Evolutionary conservation across 73 alveolate species (phyloP).

Genomic region (Tetrahymena thermophila): DNA sequence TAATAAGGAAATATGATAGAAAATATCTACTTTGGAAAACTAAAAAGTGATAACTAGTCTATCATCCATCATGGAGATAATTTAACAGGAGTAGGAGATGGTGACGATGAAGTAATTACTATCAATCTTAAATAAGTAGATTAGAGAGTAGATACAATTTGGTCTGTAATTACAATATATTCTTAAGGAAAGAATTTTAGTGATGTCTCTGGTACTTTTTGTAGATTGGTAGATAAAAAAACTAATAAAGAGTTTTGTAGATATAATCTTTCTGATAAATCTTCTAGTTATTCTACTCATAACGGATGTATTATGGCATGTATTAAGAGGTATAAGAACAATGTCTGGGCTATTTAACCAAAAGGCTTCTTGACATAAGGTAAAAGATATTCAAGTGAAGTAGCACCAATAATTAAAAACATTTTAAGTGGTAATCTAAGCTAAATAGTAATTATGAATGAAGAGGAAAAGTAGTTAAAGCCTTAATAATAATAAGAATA

Average conservation of each 20-base stretch:
- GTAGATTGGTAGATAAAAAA: not conserved
- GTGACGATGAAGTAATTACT: not conserved
- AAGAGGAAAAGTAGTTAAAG: not conserved
- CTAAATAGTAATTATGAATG: not conserved
- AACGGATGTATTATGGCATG: not conserved
- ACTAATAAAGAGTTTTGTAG: not conserved
- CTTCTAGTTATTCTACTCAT: not conserved
- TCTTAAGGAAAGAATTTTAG: not conserved
- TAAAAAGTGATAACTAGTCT: not conserved
- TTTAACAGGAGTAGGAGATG: not conserved
- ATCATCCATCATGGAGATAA: not conserved
- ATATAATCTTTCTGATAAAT: not conserved
- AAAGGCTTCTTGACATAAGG: not conserved
- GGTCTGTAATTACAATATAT: not conserved
- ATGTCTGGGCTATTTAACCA: not conserved
- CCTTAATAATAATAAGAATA: too few species aligned
- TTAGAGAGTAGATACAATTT: not conserved
- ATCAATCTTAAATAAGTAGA: not conserved
- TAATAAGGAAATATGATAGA: not conserved
- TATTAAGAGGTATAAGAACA: not conserved
- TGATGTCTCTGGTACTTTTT: not conserved
- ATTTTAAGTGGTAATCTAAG: not conserved
- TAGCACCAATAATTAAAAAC: not conserved
- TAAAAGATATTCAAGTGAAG: not conserved
- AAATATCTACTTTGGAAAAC: not conserved